Evolutionary conservation across 257 asterid species (phyloP).

Genomic region (Solanum etuberosum): DNA sequence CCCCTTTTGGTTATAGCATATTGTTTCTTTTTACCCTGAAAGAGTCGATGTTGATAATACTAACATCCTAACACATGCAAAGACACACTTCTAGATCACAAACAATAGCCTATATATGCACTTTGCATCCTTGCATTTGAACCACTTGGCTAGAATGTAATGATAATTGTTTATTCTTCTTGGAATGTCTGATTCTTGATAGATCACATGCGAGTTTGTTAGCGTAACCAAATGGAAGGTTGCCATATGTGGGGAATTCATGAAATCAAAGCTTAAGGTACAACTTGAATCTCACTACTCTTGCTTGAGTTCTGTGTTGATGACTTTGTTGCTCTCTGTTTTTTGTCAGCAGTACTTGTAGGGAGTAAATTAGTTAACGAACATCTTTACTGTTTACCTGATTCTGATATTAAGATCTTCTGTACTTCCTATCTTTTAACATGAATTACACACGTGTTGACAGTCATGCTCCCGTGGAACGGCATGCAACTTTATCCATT

Average conservation of each 20-base stretch:
- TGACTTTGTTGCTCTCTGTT: not conserved
- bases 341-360: not conserved
- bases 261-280: conserved; percentile 82
- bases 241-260: conserved; percentile 93
- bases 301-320: not conserved
- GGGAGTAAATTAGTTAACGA: not conserved
- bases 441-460: conserved; percentile 9
- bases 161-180: not conserved
- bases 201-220: conserved; percentile 83
- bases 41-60: not conserved
- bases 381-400: not conserved
- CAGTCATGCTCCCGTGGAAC: conserved; percentile 88
- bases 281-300: not conserved
- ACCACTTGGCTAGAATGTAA: not conserved
- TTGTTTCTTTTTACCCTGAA: not conserved
- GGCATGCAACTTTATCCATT: conserved; percentile 91
- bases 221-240: conserved; percentile 84
- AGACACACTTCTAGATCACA: not conserved
- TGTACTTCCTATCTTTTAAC: not conserved
- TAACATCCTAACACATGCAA: not conserved
- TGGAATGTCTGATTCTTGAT: conserved; percentile 4
- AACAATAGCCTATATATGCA: not conserved
- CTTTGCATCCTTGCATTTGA: conserved; percentile 3
- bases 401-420: not conserved
- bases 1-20: not conserved